Evolutionary conservation across 2,329 filamentous ascomycete genomes (phyloP), one percentile per base, ranked within the genome.

Genomic region (Phialocephala sp.): DNA sequence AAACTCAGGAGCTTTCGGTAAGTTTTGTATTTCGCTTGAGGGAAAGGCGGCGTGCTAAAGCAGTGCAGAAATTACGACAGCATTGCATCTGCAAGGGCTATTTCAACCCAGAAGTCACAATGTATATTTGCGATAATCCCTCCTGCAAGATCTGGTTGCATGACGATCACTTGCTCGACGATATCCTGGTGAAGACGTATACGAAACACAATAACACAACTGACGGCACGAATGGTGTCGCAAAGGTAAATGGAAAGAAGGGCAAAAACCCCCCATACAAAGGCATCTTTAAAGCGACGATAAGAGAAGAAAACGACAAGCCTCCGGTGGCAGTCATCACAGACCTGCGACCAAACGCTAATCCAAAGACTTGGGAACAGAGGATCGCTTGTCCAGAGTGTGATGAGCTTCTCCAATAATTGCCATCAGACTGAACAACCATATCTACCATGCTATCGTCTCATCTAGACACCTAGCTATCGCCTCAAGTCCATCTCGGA

Each of bases 61-160:
- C 59, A n/a, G 35, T 47, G 50, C 32, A 77, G 75, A 63, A 63
- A 66, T 68, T 77, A 43, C 72, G 74, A 20, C 67, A 72, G 58
- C 75, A 79, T 63, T 80, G 79, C 65, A 72, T 76, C 24, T 80
- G 79, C 66, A 62, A 71, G 18, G 71, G 73, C 6, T 73, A 76
- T 61, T 77, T 77, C 65, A 78, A 77, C 61, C 77, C 78, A 1
- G 75, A 78, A 22, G 66, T 69, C 9, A 67, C 71, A 1, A 75
- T 79, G 73, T 74, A 74, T 20, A 74, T 76, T 41, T 80, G 79
- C 68, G 72, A 72, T 18, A 77, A 76, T 36, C 24, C 66, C 8
- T 27, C 54, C 0, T 80, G 79, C 65, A 69, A 73, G 36, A 69
- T 74, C 15, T 77, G 78, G 74, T 73, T 79, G 41, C 79, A 80